These are phyloP conservation scores for Picochlorum sp. DNA, from an alignment of 139 green algal genomes.

Conservation along the genomic window DNA sequence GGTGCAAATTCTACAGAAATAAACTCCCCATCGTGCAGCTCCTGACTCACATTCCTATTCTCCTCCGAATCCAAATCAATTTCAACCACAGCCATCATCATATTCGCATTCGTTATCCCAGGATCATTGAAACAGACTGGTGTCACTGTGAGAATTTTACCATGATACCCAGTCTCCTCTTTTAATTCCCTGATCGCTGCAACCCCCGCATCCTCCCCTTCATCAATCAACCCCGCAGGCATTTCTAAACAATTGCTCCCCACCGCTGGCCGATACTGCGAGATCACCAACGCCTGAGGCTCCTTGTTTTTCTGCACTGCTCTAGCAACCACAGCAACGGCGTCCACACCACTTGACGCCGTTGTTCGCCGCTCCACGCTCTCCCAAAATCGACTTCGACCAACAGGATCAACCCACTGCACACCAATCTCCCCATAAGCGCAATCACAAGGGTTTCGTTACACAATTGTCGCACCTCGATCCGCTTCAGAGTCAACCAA, in stretches of 20 bases:
- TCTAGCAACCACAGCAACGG: constrained; percentile 34
- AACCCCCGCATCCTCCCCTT: constrained; percentile 35
- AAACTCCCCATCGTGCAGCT: constrained; percentile 53
- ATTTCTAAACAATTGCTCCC: constrained; percentile 44
- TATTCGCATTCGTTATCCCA: constrained; percentile 46
- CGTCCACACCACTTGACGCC: constrained; percentile 24
- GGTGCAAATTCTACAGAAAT: constrained; percentile 40
- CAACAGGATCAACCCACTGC: constrained; percentile 37
- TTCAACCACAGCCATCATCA: constrained; percentile 37
- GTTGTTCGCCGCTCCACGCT: constrained; percentile 35
- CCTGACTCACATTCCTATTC: constrained; percentile 35
- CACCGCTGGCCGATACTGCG: constrained; percentile 43
- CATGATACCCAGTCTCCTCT: constrained; percentile 61
- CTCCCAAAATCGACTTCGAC: constrained; percentile 38
- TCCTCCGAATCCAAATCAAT: constrained; percentile 43
- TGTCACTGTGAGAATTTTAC: constrained; percentile 21
- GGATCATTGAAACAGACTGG: constrained; percentile 38
- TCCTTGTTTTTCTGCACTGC: constrained; percentile 13
- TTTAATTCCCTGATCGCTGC: constrained; percentile 54
- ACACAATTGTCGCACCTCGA: constrained; percentile 9
- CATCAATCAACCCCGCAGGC: constrained; percentile 55
- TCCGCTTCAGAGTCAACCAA: constrained; percentile 34
- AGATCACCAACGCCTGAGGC: constrained; percentile 23
- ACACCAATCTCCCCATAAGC: too few species aligned
- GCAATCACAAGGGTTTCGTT: too few species aligned